phyloP scores from a whole-genome alignment of 371 early-diverging fungal species.

The Rhizopus stolonifer region DNA sequence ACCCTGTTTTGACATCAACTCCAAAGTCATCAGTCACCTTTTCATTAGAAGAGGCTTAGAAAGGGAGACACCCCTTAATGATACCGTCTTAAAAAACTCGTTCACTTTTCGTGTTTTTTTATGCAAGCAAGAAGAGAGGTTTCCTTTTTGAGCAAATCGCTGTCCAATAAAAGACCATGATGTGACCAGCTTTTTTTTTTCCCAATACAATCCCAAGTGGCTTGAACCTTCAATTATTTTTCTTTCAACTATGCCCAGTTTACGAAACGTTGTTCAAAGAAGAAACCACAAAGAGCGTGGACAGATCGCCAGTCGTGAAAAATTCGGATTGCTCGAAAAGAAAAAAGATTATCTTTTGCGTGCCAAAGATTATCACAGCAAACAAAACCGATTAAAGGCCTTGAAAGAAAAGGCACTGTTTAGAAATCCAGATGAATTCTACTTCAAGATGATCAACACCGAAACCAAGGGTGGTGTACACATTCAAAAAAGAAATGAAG shows the following conservation, averaged over 20 bases:
- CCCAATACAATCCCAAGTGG: background rate
- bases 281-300: slow-evolving; percentile 93
- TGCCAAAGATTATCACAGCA: slow-evolving; percentile 87
- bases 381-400: slow-evolving; percentile 80
- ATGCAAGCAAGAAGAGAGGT: no score
- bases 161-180: no score
- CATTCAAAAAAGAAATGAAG: slow-evolving; percentile 69
- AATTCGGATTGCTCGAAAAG: slow-evolving; percentile 90
- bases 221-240: background rate
- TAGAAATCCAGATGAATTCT: slow-evolving; percentile 96
- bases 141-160: no score
- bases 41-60: no score
- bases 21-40: no score
- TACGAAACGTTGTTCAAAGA: slow-evolving; percentile 83
- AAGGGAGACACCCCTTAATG: no score
- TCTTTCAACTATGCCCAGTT: slow-evolving; percentile 40
- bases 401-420: slow-evolving; percentile 84
- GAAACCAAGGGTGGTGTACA: slow-evolving; percentile 85
- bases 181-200: no score
- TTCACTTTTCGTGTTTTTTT: no score
- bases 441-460: slow-evolving; percentile 92
- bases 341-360: slow-evolving; percentile 96
- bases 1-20: no score
- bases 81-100: no score
- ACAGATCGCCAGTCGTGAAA: slow-evolving; percentile 72